Base-by-base conservation (phyloP, 2,329 filamentous ascomycete genomes). In the Lojkania enalia region DNA sequence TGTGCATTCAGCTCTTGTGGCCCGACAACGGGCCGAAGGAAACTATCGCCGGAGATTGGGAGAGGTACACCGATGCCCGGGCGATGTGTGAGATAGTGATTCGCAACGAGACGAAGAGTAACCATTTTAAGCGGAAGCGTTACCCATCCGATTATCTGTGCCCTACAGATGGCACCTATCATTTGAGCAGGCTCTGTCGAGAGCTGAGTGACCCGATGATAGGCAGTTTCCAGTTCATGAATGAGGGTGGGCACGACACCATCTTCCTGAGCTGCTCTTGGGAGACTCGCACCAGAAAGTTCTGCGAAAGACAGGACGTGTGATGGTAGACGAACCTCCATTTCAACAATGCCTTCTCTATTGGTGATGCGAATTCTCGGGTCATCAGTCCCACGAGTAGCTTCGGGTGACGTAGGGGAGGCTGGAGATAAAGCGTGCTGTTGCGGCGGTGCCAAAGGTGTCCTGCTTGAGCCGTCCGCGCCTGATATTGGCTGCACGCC, bases 291-390 rank as follows among this genome's bases (percentile, higher is more conserved):
- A 33, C 51, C 46, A 15, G 59, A 39, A 40, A 63, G 60, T 12
- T 52, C 64, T 41, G 61, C 61, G 35, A 56, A 58, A 7, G 61
- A 63, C 23, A 67, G 51, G 20, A 65, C 48, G 27, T 61, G 59
- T 35, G 63, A 56, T 6, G 67, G 67, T 14, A 71, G 50, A 15
- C 64, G 62, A 5, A 71, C 67, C 48, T 71, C 67, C 56, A 71
- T 66, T 43, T 69, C 66, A 16, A 71, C 66, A 16, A 69, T 61
- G 3, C 64, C 63, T 41, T 66, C 65, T 19, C 67, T 52, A n/a
- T 59, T 66, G 5, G 66, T 69, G 20, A 71, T 71, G n/a, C 67
- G 58, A 18, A 71, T 69, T 20, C 64, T 57, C 5, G 67, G 66
- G 32, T 70, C 64, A 29, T 62, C 58, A 25, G 62, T 60, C 15